Evolutionary conservation across 306 rosid genomes (phyloP), one percentile per base, ranked within the genome.

Genomic region (Pueraria montana): DNA sequence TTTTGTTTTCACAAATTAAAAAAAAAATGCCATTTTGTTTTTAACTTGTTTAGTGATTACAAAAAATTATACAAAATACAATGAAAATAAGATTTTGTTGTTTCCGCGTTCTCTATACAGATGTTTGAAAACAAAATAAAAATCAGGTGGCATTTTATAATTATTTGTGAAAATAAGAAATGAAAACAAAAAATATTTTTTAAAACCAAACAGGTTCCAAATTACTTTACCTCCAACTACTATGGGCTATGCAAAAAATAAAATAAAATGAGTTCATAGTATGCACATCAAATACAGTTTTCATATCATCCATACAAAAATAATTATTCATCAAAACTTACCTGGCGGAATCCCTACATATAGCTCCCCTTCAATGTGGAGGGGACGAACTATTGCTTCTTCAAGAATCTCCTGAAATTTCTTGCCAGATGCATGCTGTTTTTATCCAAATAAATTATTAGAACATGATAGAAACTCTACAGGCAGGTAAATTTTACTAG

Each of bases 341-440:
- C 99, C 98, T 77, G 99, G 98, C 74, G 98, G 99, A 69, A 94
- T 92, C 86, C 99, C 99, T n/a, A 96, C 13, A 72, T 96, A 96
- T 55, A 96, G 81, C 84, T 94, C 98, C 71, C 99, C 98, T 86
- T 94, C 95, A 64, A 96, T 72, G 38, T 89, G 89, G 79, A 96
- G 97, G 69, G 99, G 98, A 2, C 72, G 90, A 73, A 96, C 86
- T 78, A 94, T 85, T 10, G 93, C 94, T 88, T 96, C 99, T 85
- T 96, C 98, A 80, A 96, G 94, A 87, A 96, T 91, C 82, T 96
- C 97, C 87, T 91, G 92, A 81, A 96, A 90, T 70, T 96, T 96
- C 90, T 84, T 92, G 87, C 95, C 97, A 16, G 97, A 90, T 20
- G 95, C 94, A 80, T 92, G 91, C 99, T 96, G 95, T 86, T 86